A percentile compares a stretch with the other conserved stretches of the same genome.
Conservation (phyloP, 257 asterid species). For the Salvia rosmarinus region DNA sequence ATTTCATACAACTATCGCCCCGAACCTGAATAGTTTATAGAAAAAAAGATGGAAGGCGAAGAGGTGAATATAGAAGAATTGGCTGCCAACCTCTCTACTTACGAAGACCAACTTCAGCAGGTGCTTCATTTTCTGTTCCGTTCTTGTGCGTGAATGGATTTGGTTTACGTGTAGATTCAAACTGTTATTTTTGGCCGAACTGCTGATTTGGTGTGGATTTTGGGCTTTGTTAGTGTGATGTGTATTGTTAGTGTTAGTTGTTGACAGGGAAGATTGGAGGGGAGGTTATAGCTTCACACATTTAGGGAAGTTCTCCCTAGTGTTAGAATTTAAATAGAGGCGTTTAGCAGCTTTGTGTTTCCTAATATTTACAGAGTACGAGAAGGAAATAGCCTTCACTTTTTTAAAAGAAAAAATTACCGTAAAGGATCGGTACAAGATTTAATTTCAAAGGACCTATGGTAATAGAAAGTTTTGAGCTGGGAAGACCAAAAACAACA, state of each 20-base stretch:
- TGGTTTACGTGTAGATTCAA: neutral
- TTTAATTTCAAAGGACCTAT: too few relatives aligned
- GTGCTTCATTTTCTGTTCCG: slow-evolving; percentile 37
- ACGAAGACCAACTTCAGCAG: slow-evolving; percentile 92
- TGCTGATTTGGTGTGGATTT: neutral
- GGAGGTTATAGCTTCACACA: neutral
- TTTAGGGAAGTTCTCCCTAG: slow-evolving; percentile 17
- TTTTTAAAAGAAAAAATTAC: too few relatives aligned
- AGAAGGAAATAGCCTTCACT: neutral
- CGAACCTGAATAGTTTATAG: neutral
- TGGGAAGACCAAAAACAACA: neutral
- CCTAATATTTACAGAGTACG: neutral
- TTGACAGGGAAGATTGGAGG: slow-evolving; percentile 8
- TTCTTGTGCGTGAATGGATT: neutral
- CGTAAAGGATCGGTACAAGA: too few relatives aligned
- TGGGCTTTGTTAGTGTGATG: neutral
- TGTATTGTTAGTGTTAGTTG: neutral
- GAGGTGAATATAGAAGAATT: slow-evolving; percentile 86
- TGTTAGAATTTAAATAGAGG: neutral
- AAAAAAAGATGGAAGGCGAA: slow-evolving; percentile 49
- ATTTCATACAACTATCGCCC: neutral
- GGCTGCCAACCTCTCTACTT: slow-evolving; percentile 82
- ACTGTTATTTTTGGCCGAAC: neutral
- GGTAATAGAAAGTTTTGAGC: neutral
- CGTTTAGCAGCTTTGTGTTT: neutral